Evolutionary conservation across 306 rosid species (phyloP).

Genomic region (Alnus rubra): DNA sequence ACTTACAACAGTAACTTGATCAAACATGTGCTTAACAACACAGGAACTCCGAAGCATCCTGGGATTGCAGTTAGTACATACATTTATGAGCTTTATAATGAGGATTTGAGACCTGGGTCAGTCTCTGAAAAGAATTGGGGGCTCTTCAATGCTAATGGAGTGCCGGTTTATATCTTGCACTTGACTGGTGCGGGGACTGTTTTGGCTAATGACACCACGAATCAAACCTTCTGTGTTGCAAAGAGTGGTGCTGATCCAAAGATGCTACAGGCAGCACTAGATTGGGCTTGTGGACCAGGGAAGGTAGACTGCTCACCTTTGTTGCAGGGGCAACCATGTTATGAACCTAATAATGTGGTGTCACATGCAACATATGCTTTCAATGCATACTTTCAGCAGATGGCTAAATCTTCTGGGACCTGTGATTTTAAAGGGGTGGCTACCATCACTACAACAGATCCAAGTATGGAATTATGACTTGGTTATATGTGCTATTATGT

Average conservation of each 20-base stretch:
- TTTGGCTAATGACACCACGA: constrained; percentile 83
- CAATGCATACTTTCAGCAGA: constrained; percentile 81
- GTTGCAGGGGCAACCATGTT: constrained; percentile 82
- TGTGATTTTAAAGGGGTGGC: constrained; percentile 98
- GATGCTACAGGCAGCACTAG: constrained; percentile 91
- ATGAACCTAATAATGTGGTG: constrained; percentile 74
- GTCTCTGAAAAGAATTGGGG: constrained; percentile 92
- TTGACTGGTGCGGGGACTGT: constrained; percentile 78
- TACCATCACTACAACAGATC: constrained; percentile 74
- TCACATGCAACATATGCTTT: constrained; percentile 80
- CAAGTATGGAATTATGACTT: constrained; percentile 56
- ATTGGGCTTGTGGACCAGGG: constrained; percentile 99
- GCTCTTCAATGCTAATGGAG: constrained; percentile 65
- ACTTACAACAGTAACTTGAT: constrained; percentile 94
- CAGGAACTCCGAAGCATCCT: constrained; percentile 95
- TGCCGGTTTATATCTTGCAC: constrained; percentile 78
- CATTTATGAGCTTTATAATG: constrained; percentile 90
- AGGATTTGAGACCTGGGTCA: constrained; percentile 79
- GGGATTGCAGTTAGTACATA: constrained; percentile 85
- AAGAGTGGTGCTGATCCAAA: constrained; percentile 65
- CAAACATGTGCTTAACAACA: constrained; percentile 78
- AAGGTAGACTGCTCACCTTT: constrained; percentile 85
- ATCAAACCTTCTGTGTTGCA: constrained; percentile 90
- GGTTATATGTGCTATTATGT: not conserved
- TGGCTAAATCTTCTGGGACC: constrained; percentile 78